phyloP scores from a whole-genome alignment of 306 rosid genomes.

The Medicago ruthenica region DNA sequence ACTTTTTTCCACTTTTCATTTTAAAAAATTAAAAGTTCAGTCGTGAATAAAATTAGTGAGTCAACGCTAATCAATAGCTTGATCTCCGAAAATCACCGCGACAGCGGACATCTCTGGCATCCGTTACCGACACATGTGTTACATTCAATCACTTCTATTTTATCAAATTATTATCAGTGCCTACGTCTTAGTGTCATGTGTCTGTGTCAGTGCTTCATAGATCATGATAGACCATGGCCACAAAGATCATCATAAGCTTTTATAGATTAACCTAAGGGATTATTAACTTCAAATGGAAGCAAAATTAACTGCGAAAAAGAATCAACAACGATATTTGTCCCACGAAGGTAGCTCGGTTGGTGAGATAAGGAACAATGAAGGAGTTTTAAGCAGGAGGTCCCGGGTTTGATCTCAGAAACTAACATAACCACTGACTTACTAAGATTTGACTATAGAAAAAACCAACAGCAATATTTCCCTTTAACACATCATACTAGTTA shows the following conservation, averaged over 20 bases:
- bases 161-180: not conserved
- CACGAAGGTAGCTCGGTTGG: no score
- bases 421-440: no score
- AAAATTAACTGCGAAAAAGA: slow-evolving; percentile 13
- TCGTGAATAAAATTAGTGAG: no score
- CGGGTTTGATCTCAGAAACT: no score
- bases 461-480: slow-evolving; percentile 5
- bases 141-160: not conserved
- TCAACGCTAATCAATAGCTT: no score
- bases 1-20: no score
- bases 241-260: slow-evolving; percentile 23
- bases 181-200: not conserved
- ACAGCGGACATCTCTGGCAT: not conserved
- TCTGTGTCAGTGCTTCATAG: not conserved
- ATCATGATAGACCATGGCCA: slow-evolving; percentile 11
- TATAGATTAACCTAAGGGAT: slow-evolving; percentile 6
- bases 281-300: slow-evolving; percentile 20
- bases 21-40: no score
- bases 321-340: slow-evolving; percentile 14
- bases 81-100: no score
- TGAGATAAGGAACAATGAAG: no score
- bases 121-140: not conserved
- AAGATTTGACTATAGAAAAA: no score
- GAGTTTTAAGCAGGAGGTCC: no score
- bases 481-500: slow-evolving; percentile 42